A percentile compares a stretch with the other conserved stretches of the same genome.
Conservation (phyloP, 495 filamentous ascomycete genomes). For the Aspergillus funiculosus region DNA sequence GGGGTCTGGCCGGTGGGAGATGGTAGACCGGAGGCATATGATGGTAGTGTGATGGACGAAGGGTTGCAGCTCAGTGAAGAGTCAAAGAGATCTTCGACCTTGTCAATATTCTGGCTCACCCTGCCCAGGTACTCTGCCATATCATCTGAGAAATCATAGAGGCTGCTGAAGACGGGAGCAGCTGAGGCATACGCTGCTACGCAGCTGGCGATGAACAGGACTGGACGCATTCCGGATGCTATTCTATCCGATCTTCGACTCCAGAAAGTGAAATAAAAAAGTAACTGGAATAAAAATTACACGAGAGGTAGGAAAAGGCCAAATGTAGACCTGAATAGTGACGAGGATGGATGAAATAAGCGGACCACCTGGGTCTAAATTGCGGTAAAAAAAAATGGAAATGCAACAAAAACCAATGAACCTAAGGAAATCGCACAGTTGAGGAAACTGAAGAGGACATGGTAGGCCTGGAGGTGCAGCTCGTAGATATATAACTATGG, state of each 20-base stretch:
- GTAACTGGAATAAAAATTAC: background rate
- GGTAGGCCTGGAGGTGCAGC: slow-evolving; percentile 2
- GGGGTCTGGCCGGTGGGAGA: slow-evolving; percentile 52
- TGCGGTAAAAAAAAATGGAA: slow-evolving; percentile 1
- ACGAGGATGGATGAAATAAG: background rate
- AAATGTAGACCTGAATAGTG: background rate
- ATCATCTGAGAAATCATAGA: slow-evolving; percentile 36
- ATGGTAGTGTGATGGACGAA: slow-evolving; percentile 36
- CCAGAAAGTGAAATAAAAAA: background rate
- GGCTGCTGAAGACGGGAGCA: slow-evolving; percentile 32
- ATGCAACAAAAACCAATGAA: background rate
- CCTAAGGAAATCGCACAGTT: background rate
- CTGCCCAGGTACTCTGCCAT: slow-evolving; percentile 33
- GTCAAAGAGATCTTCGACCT: slow-evolving; percentile 16
- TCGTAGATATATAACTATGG: slow-evolving; percentile 13
- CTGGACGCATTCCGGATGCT: slow-evolving; percentile 29
- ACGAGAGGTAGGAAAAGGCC: background rate
- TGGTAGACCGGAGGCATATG: slow-evolving; percentile 47
- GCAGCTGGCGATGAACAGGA: slow-evolving; percentile 24
- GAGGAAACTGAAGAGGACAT: slow-evolving; percentile 9
- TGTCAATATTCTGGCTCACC: slow-evolving; percentile 37
- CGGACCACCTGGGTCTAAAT: slow-evolving; percentile 10
- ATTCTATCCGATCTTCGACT: background rate
- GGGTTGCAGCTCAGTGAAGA: slow-evolving; percentile 30
- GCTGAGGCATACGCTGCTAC: slow-evolving; percentile 31